phyloP scores from a whole-genome alignment of 352 stramenopile genomes.

The Aphanomyces astaci region DNA sequence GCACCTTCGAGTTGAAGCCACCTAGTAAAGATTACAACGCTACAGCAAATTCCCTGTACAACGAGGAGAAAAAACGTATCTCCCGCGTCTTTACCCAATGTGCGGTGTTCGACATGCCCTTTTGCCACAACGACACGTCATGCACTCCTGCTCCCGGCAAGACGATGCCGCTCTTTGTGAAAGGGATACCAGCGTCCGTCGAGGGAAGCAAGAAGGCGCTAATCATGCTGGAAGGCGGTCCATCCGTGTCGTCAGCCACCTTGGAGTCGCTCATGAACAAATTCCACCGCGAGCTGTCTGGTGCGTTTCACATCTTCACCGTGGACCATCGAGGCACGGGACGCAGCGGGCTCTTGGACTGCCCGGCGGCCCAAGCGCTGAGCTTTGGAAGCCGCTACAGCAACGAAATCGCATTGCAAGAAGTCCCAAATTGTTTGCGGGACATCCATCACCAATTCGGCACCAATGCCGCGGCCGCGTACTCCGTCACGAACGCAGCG shows the following conservation, averaged over 20 bases:
- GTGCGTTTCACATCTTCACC: constrained; percentile 35
- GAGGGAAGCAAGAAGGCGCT: constrained; percentile 22
- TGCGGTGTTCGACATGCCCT: constrained; percentile 27
- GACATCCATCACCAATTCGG: constrained; percentile 31
- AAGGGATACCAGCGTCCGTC: constrained; percentile 18
- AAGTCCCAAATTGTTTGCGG: constrained; percentile 31
- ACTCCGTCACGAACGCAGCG: constrained; percentile 63
- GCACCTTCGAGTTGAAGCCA: background rate
- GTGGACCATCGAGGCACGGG: constrained; percentile 50
- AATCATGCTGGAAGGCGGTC: constrained; percentile 33
- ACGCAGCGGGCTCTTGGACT: constrained; percentile 36
- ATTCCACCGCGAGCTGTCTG: constrained; percentile 18
- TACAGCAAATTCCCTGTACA: background rate
- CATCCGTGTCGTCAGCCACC: constrained; percentile 22
- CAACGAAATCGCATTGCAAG: constrained; percentile 20
- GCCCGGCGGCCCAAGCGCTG: constrained; percentile 32
- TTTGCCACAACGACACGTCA: constrained; percentile 28
- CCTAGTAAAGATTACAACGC: background rate
- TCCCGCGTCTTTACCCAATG: constrained; percentile 27
- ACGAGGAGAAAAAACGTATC: background rate
- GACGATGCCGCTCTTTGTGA: constrained; percentile 47
- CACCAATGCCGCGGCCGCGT: constrained; percentile 27
- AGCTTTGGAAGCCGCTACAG: constrained; percentile 25
- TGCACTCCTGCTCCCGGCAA: constrained; percentile 31
- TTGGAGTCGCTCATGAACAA: constrained; percentile 29